Conservation (phyloP, 805 yeast genomes). For the Zygotorulaspora chibaensis region DNA sequence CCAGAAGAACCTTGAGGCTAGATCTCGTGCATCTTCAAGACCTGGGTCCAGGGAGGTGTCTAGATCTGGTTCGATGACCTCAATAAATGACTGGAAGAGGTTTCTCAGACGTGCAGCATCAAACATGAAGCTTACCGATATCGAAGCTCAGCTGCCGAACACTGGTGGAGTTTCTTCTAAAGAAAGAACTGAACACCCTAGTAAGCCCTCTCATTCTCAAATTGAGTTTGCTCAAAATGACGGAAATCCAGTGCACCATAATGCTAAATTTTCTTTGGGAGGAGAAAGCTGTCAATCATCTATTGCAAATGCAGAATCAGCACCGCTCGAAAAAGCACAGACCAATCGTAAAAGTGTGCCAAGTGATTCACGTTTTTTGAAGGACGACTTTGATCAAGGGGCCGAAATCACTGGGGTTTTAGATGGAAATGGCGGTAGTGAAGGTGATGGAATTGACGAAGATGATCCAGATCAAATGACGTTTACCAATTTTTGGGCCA, state of each 20-base stretch:
- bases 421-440: constrained; percentile 7
- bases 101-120: constrained; percentile 13
- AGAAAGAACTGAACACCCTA: not conserved
- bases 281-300: constrained; percentile 15
- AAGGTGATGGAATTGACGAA: constrained; percentile 3
- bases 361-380: not conserved
- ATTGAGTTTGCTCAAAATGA: not conserved
- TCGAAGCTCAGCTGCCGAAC: constrained; percentile 14
- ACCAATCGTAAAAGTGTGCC: not conserved
- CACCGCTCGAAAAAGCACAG: not conserved
- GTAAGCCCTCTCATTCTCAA: constrained; percentile 1
- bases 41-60: constrained; percentile 14
- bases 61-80: constrained; percentile 15
- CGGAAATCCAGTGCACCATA: constrained; percentile 1
- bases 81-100: constrained; percentile 17
- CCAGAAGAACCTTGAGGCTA: constrained; percentile 14
- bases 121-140: constrained; percentile 10
- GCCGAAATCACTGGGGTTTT: not conserved
- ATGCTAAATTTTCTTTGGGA: constrained; percentile 14
- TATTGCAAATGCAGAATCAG: constrained; percentile 6
- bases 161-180: constrained; percentile 1
- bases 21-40: constrained; percentile 15
- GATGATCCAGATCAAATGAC: constrained; percentile 8
- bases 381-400: constrained; percentile 5
- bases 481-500: constrained; percentile 19